phyloP scores from a whole-genome alignment of 352 stramenopile species.

The Peronospora farinosa region DNA sequence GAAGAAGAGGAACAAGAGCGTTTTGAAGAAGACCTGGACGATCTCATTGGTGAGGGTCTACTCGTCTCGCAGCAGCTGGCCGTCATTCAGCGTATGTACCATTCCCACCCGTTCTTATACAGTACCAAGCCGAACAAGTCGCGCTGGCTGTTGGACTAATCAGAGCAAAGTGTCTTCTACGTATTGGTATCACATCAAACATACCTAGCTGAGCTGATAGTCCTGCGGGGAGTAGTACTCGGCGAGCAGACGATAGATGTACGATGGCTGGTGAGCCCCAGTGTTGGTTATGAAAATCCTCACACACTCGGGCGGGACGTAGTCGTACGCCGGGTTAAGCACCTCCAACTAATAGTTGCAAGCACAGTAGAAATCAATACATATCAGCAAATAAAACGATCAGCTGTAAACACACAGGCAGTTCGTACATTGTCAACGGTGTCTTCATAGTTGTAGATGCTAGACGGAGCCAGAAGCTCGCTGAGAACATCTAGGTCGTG shows the following conservation, averaged over 20 bases:
- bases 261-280: conserved; percentile 95
- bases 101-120: conserved; percentile 76
- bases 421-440: conserved; percentile 78
- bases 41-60: conserved; percentile 70
- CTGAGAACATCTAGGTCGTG: conserved; percentile 96
- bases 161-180: conserved; percentile 11
- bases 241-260: conserved; percentile 97
- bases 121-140: conserved; percentile 38
- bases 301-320: conserved; percentile 95
- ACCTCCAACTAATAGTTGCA: conserved; percentile 82
- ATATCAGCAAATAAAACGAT: conserved; percentile 12
- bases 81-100: conserved; percentile 86
- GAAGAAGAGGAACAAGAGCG: conserved; percentile 74
- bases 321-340: conserved; percentile 96
- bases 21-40: conserved; percentile 77
- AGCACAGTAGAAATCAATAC: conserved; percentile 4
- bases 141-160: conserved; percentile 52
- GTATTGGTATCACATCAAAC: conserved; percentile 18
- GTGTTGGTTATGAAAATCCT: conserved; percentile 98
- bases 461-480: conserved; percentile 81
- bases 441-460: conserved; percentile 88
- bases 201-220: conserved; percentile 76
- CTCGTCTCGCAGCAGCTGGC: conserved; percentile 75
- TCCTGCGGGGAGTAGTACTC: conserved; percentile 98
- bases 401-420: neutral